Percentiles rank a stretch among this genome's conserved stretches.
Conservation (phyloP, 2,329 filamentous ascomycete genomes). For the Chaetomium olivaceum region DNA sequence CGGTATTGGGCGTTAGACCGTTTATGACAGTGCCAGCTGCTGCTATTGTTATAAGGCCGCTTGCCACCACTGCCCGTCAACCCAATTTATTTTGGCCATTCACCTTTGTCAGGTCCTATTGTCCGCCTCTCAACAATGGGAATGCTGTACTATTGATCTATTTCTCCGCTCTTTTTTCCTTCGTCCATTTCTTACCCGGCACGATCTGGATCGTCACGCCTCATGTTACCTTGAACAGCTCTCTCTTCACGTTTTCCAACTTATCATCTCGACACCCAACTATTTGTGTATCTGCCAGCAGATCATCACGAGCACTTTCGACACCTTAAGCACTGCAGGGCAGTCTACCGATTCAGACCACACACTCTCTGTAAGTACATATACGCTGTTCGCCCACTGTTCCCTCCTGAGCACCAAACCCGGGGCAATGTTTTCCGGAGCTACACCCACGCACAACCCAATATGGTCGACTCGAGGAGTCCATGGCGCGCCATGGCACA, state of each 20-base stretch:
- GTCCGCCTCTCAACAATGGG: slow-evolving; percentile 29
- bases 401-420: background rate
- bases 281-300: slow-evolving; percentile 20
- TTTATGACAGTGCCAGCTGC: slow-evolving; percentile 8
- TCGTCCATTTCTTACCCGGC: slow-evolving; percentile 15
- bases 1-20: slow-evolving; percentile 14
- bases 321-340: slow-evolving; percentile 24
- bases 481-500: background rate
- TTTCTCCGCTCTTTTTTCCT: slow-evolving; percentile 24
- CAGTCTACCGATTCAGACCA: slow-evolving; percentile 22
- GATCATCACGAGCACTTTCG: slow-evolving; percentile 10
- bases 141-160: slow-evolving; percentile 27
- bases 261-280: slow-evolving; percentile 10
- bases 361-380: slow-evolving; percentile 26
- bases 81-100: slow-evolving; percentile 19
- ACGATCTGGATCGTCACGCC: slow-evolving; percentile 20
- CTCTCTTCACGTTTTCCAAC: slow-evolving; percentile 3
- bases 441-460: background rate
- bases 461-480: background rate
- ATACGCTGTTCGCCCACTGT: background rate
- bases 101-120: slow-evolving; percentile 28
- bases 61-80: slow-evolving; percentile 11
- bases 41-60: slow-evolving; percentile 28
- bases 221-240: slow-evolving; percentile 8
- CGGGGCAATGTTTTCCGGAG: background rate